phyloP scores from a whole-genome alignment of 2,329 filamentous ascomycete species.

The Aspergillus sclerotialis region DNA sequence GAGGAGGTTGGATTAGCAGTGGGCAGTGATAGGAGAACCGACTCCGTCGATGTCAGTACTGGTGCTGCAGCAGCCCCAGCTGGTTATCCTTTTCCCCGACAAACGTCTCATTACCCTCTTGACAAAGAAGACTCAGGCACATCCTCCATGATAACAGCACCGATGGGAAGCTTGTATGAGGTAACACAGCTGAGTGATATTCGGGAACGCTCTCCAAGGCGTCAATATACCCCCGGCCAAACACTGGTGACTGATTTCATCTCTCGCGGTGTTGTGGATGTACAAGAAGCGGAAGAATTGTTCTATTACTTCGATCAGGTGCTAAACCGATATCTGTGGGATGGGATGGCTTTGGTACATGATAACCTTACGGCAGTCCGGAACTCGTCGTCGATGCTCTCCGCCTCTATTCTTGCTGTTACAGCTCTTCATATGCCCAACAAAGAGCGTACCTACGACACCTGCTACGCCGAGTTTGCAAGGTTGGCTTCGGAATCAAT shows the following conservation, averaged over 20 bases:
- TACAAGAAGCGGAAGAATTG: slow-evolving; percentile 36
- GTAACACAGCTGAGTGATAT: slow-evolving; percentile 39
- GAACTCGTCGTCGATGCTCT: slow-evolving; percentile 39
- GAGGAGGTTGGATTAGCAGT: slow-evolving; percentile 17
- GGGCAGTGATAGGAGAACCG: slow-evolving; percentile 12
- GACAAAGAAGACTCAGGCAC: slow-evolving; percentile 30
- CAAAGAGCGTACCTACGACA: slow-evolving; percentile 41
- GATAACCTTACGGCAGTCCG: slow-evolving; percentile 40
- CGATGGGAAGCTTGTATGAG: slow-evolving; percentile 44
- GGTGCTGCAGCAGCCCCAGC: slow-evolving; percentile 11
- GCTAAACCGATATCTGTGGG: slow-evolving; percentile 35
- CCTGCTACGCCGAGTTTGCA: slow-evolving; percentile 47
- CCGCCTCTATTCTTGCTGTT: slow-evolving; percentile 41
- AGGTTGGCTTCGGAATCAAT: slow-evolving; percentile 47
- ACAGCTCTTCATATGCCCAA: slow-evolving; percentile 44
- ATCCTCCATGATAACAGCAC: slow-evolving; percentile 34
- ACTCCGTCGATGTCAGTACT: slow-evolving; percentile 9
- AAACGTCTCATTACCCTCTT: slow-evolving; percentile 26
- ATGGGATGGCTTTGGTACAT: slow-evolving; percentile 41
- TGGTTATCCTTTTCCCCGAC: slow-evolving; percentile 16
- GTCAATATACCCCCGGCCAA: slow-evolving; percentile 25
- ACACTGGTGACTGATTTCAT: slow-evolving; percentile 43
- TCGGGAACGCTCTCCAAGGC: slow-evolving; percentile 24
- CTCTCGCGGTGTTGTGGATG: slow-evolving; percentile 41
- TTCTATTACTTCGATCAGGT: slow-evolving; percentile 35